phyloP scores from a whole-genome alignment of 1,284 basidiomycete species.

The Gastroboletus turbinatus region DNA sequence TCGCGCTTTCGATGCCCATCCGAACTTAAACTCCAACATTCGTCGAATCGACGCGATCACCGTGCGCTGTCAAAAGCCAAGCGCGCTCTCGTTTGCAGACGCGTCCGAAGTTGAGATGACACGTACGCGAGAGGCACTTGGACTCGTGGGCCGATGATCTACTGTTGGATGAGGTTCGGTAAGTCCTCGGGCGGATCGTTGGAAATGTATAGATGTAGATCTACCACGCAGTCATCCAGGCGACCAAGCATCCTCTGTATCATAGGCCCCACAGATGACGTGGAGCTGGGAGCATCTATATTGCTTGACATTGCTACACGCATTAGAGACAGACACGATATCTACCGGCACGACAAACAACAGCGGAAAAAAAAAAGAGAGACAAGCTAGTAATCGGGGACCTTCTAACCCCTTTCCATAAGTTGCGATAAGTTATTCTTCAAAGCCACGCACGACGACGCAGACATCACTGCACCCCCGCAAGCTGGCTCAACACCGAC shows the following conservation, averaged over 20 bases:
- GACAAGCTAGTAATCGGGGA: background rate
- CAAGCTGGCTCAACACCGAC: slow-evolving; percentile 33
- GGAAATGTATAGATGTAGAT: background rate
- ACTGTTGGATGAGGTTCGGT: background rate
- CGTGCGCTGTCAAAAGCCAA: slow-evolving; percentile 50
- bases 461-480: slow-evolving; percentile 2
- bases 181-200: no score
- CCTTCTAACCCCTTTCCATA: background rate
- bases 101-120: slow-evolving; percentile 52
- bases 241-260: no score
- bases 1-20: slow-evolving; percentile 26
- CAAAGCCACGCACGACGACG: background rate
- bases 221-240: background rate
- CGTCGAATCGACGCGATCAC: slow-evolving; percentile 37
- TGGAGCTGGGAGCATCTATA: background rate
- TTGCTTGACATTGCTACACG: background rate
- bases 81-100: slow-evolving; percentile 49
- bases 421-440: background rate
- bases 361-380: background rate
- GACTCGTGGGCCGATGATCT: background rate
- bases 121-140: slow-evolving; percentile 16
- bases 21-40: background rate
- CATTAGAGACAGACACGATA: background rate
- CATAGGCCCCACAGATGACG: no score
- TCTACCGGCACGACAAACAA: background rate